Evolutionary conservation across 768 basidiomycete genomes (phyloP).

Genomic region (Dioszegia aurantiaca): DNA sequence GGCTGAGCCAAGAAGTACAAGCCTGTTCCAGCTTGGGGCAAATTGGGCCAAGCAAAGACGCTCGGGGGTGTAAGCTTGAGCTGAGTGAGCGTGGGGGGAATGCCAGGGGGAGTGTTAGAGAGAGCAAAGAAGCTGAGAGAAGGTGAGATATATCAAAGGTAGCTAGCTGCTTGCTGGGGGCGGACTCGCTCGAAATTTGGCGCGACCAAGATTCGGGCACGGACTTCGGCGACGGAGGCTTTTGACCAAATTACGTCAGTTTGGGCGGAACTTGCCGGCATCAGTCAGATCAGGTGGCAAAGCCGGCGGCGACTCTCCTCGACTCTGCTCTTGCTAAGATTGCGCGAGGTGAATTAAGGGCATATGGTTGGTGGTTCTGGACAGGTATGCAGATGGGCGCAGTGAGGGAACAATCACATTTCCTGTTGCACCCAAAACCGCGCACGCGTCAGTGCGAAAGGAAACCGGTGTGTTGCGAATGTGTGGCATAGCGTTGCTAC

Average conservation of each 20-base stretch:
- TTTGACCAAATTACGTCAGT: not conserved
- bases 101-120: not conserved
- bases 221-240: not conserved
- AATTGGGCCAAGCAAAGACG: no score
- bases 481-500: conserved; percentile 18
- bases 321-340: no score
- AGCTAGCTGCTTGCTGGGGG: not conserved
- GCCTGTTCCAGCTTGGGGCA: no score
- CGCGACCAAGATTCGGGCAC: not conserved
- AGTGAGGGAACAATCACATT: no score
- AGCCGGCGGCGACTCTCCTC: not conserved
- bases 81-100: not conserved
- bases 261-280: not conserved
- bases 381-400: no score
- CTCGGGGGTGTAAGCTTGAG: not conserved
- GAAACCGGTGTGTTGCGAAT: conserved; percentile 6
- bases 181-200: conserved; percentile 8
- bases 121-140: not conserved
- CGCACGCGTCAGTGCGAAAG: not conserved
- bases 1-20: conserved; percentile 1
- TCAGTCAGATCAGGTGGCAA: not conserved
- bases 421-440: not conserved
- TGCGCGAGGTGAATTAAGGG: no score
- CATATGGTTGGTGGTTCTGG: no score
- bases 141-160: not conserved